These are phyloP conservation scores for Yamadazyma jaroonii DNA, from an alignment of 1,139 yeast genomes.

Conservation along the genomic window DNA sequence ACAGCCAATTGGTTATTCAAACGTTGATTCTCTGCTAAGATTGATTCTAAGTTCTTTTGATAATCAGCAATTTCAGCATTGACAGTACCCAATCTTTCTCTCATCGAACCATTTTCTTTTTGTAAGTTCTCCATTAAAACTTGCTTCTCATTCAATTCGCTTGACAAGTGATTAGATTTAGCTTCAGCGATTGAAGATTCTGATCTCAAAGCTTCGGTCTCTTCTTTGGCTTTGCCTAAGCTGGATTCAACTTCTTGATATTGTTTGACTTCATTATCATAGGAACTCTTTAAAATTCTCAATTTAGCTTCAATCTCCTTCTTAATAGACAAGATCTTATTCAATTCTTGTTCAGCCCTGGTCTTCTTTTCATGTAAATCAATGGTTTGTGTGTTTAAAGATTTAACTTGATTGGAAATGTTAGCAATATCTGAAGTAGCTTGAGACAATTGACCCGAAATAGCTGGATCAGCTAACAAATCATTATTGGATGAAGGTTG, in stretches of 20 bases:
- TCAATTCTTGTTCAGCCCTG: constrained; percentile 74
- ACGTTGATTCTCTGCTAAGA: constrained; percentile 53
- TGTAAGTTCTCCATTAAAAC: constrained; percentile 61
- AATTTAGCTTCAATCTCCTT: constrained; percentile 71
- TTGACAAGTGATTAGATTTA: constrained; percentile 67
- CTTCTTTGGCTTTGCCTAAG: constrained; percentile 59
- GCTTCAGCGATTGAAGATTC: constrained; percentile 83
- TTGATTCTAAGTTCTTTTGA: constrained; percentile 51
- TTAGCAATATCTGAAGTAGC: constrained; percentile 88
- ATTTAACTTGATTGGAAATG: constrained; percentile 77
- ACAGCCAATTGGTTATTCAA: constrained; percentile 64
- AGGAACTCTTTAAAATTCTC: constrained; percentile 61
- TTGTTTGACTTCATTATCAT: constrained; percentile 77
- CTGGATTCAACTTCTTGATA: constrained; percentile 66
- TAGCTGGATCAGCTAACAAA: constrained; percentile 55
- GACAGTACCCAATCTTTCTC: constrained; percentile 63
- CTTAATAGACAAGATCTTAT: constrained; percentile 61
- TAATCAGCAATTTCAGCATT: constrained; percentile 67
- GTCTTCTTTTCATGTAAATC: constrained; percentile 67
- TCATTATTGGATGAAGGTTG: constrained; percentile 35
- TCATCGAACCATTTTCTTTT: constrained; percentile 59
- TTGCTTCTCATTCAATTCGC: constrained; percentile 63
- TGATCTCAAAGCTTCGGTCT: constrained; percentile 68
- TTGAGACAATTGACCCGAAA: constrained; percentile 66
- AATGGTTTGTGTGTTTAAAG: constrained; percentile 73